Evolutionary conservation across 805 yeast genomes (phyloP).

Genomic region (Ogataea thermomethanolica): DNA sequence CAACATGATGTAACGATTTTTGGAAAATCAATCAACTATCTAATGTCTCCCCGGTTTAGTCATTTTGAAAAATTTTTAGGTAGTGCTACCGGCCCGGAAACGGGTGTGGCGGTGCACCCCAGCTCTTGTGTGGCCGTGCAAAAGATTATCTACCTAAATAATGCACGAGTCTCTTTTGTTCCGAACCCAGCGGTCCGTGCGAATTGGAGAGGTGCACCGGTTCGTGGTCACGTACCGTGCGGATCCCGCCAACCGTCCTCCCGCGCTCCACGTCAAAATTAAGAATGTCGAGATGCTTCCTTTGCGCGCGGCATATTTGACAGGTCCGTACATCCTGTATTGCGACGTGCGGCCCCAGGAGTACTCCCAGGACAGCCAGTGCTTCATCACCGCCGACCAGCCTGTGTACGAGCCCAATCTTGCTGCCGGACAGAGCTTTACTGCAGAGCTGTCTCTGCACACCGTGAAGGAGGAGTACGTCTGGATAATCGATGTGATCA

Average conservation of each 20-base stretch:
- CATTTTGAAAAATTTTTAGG: conserved; percentile 10
- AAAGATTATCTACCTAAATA: neutral
- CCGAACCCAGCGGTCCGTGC: conserved; percentile 36
- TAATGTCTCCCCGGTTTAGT: conserved; percentile 9
- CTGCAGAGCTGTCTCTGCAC: conserved; percentile 61
- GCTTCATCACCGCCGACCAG: conserved; percentile 72
- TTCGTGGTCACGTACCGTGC: conserved; percentile 51
- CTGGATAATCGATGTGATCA: conserved; percentile 79
- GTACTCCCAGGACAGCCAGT: conserved; percentile 49
- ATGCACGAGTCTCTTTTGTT: conserved; percentile 19
- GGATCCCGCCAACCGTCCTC: conserved; percentile 14
- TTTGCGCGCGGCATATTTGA: conserved; percentile 75
- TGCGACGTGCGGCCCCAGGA: conserved; percentile 73
- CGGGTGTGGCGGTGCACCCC: conserved; percentile 11
- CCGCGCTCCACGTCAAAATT: conserved; percentile 50
- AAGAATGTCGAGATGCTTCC: conserved; percentile 71
- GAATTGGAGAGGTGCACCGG: conserved; percentile 59
- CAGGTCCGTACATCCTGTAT: conserved; percentile 87
- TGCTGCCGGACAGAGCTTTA: conserved; percentile 62
- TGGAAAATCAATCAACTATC: conserved; percentile 3
- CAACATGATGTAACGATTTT: conserved; percentile 1
- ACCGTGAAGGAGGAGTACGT: conserved; percentile 53
- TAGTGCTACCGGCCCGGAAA: conserved; percentile 7
- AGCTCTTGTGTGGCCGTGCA: conserved; percentile 9
- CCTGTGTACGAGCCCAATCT: conserved; percentile 72